Evolutionary conservation across 768 basidiomycete genomes (phyloP).

Genomic region (Trametopsis cervina): DNA sequence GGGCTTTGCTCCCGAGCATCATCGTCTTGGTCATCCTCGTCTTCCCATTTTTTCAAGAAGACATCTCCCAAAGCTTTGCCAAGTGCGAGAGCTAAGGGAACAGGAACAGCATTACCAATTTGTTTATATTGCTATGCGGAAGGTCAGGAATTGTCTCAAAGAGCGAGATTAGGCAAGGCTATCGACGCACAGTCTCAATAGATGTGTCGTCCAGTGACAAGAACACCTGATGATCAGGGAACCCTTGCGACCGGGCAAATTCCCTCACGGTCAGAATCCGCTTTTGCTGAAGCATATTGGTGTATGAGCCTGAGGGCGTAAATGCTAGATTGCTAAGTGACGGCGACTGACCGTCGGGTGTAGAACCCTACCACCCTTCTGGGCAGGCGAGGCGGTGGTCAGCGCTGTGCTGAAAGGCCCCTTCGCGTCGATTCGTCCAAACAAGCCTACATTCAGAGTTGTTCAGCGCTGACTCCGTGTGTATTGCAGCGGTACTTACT

Average conservation of each 20-base stretch:
- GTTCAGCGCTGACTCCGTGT: too few relatives aligned
- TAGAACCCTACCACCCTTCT: slow-evolving; percentile 37
- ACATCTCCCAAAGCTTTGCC: slow-evolving; percentile 41
- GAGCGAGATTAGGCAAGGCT: too few relatives aligned
- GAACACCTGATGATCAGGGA: slow-evolving; percentile 67
- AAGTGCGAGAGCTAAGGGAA: slow-evolving; percentile 58
- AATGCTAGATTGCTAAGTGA: neutral
- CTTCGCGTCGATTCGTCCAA: slow-evolving; percentile 47
- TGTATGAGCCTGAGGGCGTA: neutral
- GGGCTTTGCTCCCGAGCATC: slow-evolving; percentile 10
- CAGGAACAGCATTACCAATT: slow-evolving; percentile 77
- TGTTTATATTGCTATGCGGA: slow-evolving; percentile 57
- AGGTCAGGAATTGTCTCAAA: too few relatives aligned
- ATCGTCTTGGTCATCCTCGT: slow-evolving; percentile 29
- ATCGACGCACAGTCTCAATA: slow-evolving; percentile 50
- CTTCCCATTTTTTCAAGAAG: slow-evolving; percentile 39
- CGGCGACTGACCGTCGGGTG: slow-evolving; percentile 37
- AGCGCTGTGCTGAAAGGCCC: slow-evolving; percentile 57
- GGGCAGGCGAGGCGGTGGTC: slow-evolving; percentile 47
- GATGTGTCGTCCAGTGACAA: slow-evolving; percentile 35
- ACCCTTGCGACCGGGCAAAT: slow-evolving; percentile 70
- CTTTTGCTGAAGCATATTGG: slow-evolving; percentile 47
- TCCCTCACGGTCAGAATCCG: slow-evolving; percentile 62
- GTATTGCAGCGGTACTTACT: too few relatives aligned
- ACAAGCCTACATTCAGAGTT: slow-evolving; percentile 36